A percentile compares a stretch with the other conserved stretches of the same genome.
These are phyloP conservation scores for Ascochyta lentis DNA, from an alignment of 2,329 filamentous ascomycete species.

Conservation along the genomic window DNA sequence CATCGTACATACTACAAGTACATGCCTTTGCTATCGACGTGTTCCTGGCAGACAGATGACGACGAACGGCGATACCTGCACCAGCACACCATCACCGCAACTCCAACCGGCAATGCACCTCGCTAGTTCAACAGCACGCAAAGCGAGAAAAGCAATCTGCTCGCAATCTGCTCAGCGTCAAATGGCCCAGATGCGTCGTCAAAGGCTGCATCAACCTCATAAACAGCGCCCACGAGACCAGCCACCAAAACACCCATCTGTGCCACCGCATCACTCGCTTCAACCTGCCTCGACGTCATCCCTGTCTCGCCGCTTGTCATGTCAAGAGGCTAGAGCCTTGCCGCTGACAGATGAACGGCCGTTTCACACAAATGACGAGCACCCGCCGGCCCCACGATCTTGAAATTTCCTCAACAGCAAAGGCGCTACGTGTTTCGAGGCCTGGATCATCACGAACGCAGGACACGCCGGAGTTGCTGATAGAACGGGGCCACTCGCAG, in stretches of 20 bases:
- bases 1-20: background rate
- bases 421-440: constrained; percentile 10
- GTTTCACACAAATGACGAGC: constrained; percentile 35
- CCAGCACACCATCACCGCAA: background rate
- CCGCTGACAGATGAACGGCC: constrained; percentile 23
- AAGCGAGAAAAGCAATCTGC: background rate
- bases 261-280: constrained; percentile 7
- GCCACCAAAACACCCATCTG: background rate
- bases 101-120: background rate
- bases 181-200: background rate
- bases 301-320: constrained; percentile 16
- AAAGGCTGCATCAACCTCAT: background rate
- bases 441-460: constrained; percentile 5
- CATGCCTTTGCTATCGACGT: constrained; percentile 11
- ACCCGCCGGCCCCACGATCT: constrained; percentile 3
- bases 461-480: background rate
- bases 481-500: background rate
- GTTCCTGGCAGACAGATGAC: constrained; percentile 3
- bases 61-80: constrained; percentile 9
- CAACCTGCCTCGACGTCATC: background rate
- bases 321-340: constrained; percentile 15
- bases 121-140: background rate
- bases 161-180: constrained; percentile 2
- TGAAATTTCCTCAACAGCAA: constrained; percentile 9
- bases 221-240: constrained; percentile 1